Conservation (phyloP, 2,329 filamentous ascomycete genomes). For the Arthroderma sp. region DNA sequence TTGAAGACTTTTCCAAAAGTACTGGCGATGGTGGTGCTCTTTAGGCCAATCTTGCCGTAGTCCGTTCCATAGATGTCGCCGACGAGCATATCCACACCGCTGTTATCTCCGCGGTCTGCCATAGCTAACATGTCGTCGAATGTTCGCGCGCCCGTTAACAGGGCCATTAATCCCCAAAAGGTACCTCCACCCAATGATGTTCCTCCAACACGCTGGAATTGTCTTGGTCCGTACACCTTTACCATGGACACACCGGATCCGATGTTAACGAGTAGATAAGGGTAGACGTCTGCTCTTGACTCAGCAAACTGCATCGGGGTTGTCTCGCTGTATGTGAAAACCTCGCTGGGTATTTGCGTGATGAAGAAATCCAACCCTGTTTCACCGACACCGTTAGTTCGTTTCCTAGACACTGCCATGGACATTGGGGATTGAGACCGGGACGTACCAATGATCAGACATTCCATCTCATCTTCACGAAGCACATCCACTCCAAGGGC, state of each 20-base stretch:
- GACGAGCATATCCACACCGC: constrained; percentile 87
- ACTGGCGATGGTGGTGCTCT: constrained; percentile 87
- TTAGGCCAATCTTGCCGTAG: constrained; percentile 91
- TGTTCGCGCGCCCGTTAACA: constrained; percentile 84
- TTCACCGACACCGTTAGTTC: constrained; percentile 2
- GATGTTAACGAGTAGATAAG: constrained; percentile 95
- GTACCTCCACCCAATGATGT: constrained; percentile 95
- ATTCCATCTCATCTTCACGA: constrained; percentile 97
- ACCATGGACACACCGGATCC: constrained; percentile 94
- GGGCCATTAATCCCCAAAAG: constrained; percentile 83
- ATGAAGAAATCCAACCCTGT: constrained; percentile 95
- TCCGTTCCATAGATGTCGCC: constrained; percentile 96
- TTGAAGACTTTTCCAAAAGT: constrained; percentile 96
- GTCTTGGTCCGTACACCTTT: constrained; percentile 79
- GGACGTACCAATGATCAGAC: constrained; percentile 73
- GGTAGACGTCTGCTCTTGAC: constrained; percentile 71
- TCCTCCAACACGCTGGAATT: constrained; percentile 83
- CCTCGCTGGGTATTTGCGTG: constrained; percentile 89
- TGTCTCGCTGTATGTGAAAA: constrained; percentile 88
- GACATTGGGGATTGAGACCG: not conserved
- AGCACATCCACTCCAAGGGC: constrained; percentile 76
- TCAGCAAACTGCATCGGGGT: constrained; percentile 83
- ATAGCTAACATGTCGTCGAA: constrained; percentile 96
- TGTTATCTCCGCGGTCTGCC: constrained; percentile 83
- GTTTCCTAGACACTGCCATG: not conserved